These are phyloP conservation scores for Aspergillus mulundensis DNA, from an alignment of 495 filamentous ascomycete genomes.

Conservation along the genomic window DNA sequence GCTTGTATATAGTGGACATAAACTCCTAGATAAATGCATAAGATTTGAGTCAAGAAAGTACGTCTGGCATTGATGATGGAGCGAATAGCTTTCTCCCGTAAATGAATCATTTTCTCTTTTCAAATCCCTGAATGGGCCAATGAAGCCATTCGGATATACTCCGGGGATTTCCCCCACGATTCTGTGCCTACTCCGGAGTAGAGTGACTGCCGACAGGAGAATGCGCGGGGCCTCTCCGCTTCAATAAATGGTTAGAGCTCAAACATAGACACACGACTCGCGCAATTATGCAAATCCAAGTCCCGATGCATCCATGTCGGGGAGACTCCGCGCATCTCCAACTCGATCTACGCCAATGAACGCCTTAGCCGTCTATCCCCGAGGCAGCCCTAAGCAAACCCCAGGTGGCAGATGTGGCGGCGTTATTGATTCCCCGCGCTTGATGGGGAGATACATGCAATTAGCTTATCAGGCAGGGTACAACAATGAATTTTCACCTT, in stretches of 20 bases:
- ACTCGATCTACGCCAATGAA: not conserved
- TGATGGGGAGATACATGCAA: not conserved
- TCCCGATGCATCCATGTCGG: not conserved
- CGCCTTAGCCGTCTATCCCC: not conserved
- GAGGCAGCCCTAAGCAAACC: not conserved
- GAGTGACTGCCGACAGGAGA: not conserved
- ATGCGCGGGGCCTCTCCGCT: not conserved
- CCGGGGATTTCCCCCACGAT: too few species aligned
- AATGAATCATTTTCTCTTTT: too few species aligned
- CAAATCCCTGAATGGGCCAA: too few species aligned
- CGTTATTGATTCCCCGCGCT: not conserved
- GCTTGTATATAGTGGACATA: not conserved
- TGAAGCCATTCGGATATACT: not conserved
- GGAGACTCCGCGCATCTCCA: slow-evolving; percentile 5
- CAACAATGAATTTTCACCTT: not conserved
- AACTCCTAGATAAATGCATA: not conserved
- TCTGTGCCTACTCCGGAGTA: not conserved
- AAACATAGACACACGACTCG: not conserved
- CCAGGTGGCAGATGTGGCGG: not conserved
- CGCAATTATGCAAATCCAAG: not conserved
- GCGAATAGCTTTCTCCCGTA: too few species aligned
- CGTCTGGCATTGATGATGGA: too few species aligned
- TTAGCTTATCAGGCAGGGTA: not conserved
- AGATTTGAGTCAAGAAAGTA: not conserved
- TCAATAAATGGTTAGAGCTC: not conserved